phyloP scores from a whole-genome alignment of 495 filamentous ascomycete genomes.

The Hyaloscypha bicolor region DNA sequence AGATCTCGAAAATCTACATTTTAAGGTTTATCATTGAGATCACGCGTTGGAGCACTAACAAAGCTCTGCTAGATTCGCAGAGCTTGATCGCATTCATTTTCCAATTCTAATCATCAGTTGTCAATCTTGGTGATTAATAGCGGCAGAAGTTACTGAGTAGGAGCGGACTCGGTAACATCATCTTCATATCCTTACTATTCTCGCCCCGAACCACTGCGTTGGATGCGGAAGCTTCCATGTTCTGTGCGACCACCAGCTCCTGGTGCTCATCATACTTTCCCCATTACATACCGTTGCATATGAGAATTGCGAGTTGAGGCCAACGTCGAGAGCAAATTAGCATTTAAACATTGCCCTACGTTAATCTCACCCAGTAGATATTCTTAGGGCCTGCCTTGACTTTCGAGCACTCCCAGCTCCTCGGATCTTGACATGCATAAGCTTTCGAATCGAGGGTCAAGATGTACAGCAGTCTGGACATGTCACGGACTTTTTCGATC shows the following conservation, averaged over 20 bases:
- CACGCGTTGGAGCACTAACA: too few relatives aligned
- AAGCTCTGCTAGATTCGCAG: too few relatives aligned
- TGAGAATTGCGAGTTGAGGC: not conserved
- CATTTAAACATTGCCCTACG: not conserved
- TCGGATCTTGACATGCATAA: not conserved
- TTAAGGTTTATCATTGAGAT: too few relatives aligned
- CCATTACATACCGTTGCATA: not conserved
- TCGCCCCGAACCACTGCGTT: not conserved
- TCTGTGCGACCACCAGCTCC: constrained; percentile 2
- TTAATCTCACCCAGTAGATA: not conserved
- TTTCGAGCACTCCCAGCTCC: not conserved
- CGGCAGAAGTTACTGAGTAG: too few relatives aligned
- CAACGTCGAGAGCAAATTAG: not conserved
- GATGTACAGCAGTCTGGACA: not conserved
- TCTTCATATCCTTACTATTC: not conserved
- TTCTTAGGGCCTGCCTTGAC: not conserved
- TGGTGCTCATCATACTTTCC: not conserved
- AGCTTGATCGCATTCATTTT: not conserved
- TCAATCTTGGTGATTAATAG: too few relatives aligned
- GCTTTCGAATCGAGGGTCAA: not conserved
- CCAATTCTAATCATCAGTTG: not conserved
- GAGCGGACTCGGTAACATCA: too few relatives aligned
- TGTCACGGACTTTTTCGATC: not conserved
- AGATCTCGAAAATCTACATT: too few relatives aligned
- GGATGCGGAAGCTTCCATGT: constrained; percentile 3